Conservation (phyloP, 169 alveolate species). For the Toxoplasma gondii region DNA sequence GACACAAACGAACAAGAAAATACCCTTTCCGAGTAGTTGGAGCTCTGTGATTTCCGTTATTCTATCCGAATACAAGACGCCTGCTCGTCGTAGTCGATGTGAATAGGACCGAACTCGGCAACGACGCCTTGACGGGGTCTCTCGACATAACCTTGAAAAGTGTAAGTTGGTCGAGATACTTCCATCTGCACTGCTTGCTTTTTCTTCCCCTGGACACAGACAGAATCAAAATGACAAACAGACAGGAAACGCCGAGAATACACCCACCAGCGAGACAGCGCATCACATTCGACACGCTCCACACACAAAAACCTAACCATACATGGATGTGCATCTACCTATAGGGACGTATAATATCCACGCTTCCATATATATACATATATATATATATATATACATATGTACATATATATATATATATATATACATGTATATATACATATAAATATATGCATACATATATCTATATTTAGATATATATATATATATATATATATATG, state of each 20-base stretch:
- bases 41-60: not conserved
- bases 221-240: not conserved
- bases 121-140: not conserved
- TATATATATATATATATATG: not conserved
- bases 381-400: not conserved
- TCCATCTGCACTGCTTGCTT: not conserved
- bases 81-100: constrained; percentile 65
- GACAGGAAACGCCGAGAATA: not conserved
- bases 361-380: not conserved
- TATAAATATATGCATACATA: not conserved
- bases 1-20: not conserved
- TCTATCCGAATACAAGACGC: constrained; percentile 54
- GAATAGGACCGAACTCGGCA: constrained; percentile 43
- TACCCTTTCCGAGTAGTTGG: not conserved
- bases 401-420: not conserved
- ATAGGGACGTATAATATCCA: not conserved
- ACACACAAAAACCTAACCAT: not conserved
- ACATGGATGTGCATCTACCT: not conserved
- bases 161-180: constrained; percentile 59
- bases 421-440: not conserved
- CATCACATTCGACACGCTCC: not conserved
- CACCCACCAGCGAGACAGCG: not conserved
- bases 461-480: no score
- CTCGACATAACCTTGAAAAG: constrained; percentile 48
- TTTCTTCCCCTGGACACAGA: not conserved